A percentile compares a stretch with the other conserved stretches of the same genome.
Conservation (phyloP, 257 asterid species). For the Solanum virginianum region DNA sequence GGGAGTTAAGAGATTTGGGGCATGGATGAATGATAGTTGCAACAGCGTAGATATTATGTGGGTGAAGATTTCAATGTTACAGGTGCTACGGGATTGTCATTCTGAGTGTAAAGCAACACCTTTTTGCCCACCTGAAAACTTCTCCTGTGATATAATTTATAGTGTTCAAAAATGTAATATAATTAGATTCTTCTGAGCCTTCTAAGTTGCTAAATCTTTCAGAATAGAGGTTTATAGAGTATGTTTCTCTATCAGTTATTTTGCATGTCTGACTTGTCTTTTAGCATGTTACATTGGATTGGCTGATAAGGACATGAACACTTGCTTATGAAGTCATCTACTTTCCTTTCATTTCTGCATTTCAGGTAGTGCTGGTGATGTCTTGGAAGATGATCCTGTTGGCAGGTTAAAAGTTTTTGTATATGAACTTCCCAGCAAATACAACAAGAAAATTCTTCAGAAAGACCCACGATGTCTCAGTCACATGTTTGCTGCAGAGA, state of each 20-base stretch:
- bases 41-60: not conserved
- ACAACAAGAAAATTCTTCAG: slow-evolving; percentile 63
- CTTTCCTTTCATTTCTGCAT: not conserved
- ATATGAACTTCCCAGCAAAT: slow-evolving; percentile 82
- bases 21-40: not conserved
- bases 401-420: slow-evolving; percentile 79
- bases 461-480: slow-evolving; percentile 77
- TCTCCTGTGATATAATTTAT: not conserved
- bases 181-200: not conserved
- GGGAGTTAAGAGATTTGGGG: not conserved
- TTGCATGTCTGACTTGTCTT: not conserved
- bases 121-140: not conserved
- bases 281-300: not conserved
- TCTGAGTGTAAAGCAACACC: not conserved
- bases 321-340: not conserved
- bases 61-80: not conserved
- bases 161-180: not conserved
- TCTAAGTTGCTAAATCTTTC: not conserved
- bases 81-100: not conserved
- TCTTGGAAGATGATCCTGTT: slow-evolving; percentile 77
- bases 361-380: slow-evolving; percentile 95
- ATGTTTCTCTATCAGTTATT: not conserved
- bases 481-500: slow-evolving; percentile 97
- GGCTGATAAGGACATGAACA: not conserved
- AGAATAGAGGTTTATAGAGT: not conserved